These are phyloP conservation scores for Tricholoma sp. DNA, from an alignment of 768 basidiomycete species.

Conservation along the genomic window DNA sequence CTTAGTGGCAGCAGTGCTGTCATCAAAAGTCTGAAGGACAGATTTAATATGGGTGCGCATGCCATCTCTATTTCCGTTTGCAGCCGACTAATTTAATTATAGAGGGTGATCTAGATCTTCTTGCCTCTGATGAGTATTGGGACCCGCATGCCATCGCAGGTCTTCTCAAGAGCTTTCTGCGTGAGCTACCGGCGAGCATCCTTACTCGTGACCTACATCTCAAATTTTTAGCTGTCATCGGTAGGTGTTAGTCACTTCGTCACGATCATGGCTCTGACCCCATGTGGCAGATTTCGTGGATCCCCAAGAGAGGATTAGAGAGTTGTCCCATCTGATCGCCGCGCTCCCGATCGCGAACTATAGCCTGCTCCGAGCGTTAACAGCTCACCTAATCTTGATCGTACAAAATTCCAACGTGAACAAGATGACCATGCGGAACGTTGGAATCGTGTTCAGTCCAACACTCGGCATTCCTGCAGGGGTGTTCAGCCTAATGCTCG, in stretches of 20 bases:
- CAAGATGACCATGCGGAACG: conserved; percentile 99
- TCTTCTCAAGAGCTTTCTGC: conserved; percentile 86
- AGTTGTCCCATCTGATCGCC: conserved; percentile 82
- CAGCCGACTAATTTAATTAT: conserved; percentile 11
- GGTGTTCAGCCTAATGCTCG: conserved; percentile 91
- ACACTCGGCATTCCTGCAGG: conserved; percentile 98
- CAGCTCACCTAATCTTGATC: conserved; percentile 91
- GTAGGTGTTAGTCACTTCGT: conserved; percentile 42
- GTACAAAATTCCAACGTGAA: conserved; percentile 86
- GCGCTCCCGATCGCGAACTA: conserved; percentile 90
- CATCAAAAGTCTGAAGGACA: conserved; percentile 89
- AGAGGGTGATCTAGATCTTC: conserved; percentile 96
- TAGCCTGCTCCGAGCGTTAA: conserved; percentile 87
- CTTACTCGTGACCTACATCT: conserved; percentile 90
- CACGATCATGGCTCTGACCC: neutral
- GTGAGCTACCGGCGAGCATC: conserved; percentile 90
- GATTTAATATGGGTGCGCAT: conserved; percentile 80
- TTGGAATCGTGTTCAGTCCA: conserved; percentile 97
- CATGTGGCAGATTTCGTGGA: conserved; percentile 72
- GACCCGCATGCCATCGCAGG: conserved; percentile 98
- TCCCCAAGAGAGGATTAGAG: conserved; percentile 80
- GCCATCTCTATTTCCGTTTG: conserved; percentile 2
- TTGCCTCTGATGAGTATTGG: conserved; percentile 88
- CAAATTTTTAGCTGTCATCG: conserved; percentile 88
- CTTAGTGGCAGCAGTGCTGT: conserved; percentile 92